Percentiles rank a stretch among this genome's conserved stretches.
These are phyloP conservation scores for Carex myosuroides DNA, from an alignment of 176 grass and related monocot species.

Conservation along the genomic window DNA sequence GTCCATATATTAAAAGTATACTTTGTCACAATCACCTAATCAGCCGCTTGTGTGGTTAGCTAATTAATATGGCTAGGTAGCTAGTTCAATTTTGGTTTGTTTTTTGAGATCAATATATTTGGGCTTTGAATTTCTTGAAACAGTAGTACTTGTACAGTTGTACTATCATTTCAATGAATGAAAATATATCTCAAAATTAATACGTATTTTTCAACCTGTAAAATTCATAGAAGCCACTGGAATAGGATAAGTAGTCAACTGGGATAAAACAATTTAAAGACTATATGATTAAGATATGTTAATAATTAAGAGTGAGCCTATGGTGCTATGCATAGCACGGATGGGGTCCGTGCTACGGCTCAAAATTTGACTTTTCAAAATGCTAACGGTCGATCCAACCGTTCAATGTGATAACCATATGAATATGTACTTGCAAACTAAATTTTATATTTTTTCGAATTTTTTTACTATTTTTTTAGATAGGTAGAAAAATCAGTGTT, in stretches of 20 bases:
- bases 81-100: constrained; percentile 3
- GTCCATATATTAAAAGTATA: background rate
- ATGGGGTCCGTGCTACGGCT: no score
- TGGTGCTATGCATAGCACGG: no score
- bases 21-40: background rate
- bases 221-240: background rate
- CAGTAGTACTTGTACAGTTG: background rate
- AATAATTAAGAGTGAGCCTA: no score
- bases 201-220: background rate
- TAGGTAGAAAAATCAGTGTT: no score
- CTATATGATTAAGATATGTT: background rate
- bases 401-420: no score
- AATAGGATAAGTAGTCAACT: background rate
- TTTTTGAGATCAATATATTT: background rate
- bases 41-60: background rate
- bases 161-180: background rate
- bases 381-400: no score
- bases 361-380: no score
- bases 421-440: no score
- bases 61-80: background rate
- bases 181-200: background rate
- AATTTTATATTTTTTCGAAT: no score
- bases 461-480: no score
- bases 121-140: background rate
- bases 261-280: background rate